Evolutionary conservation across 2,329 filamentous ascomycete genomes (phyloP).

Genomic region (Neoascochyta sp.): DNA sequence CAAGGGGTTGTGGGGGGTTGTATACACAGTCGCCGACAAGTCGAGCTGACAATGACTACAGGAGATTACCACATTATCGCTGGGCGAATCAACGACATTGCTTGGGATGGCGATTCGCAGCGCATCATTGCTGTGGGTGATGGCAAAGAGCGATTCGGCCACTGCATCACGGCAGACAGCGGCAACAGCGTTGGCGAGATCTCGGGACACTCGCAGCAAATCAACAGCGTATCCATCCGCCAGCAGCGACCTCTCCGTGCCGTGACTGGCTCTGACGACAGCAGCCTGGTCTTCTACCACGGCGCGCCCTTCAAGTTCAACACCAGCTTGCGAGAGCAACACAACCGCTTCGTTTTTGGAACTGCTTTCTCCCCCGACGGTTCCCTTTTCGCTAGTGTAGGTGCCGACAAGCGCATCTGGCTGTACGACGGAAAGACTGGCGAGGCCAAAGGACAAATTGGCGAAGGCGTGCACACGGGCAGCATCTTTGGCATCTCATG

Average conservation of each 20-base stretch:
- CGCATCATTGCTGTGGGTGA: slow-evolving; percentile 94
- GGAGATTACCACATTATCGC: slow-evolving; percentile 92
- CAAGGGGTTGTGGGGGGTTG: too few relatives aligned
- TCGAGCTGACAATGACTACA: slow-evolving; percentile 32
- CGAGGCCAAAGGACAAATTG: slow-evolving; percentile 72
- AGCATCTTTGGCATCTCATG: slow-evolving; percentile 92
- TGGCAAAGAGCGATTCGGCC: slow-evolving; percentile 87
- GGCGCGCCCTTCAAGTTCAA: slow-evolving; percentile 96
- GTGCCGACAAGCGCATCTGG: slow-evolving; percentile 88
- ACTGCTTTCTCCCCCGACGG: slow-evolving; percentile 90
- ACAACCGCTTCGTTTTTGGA: slow-evolving; percentile 85
- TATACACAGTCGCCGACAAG: slow-evolving; percentile 6
- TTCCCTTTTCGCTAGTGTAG: slow-evolving; percentile 74
- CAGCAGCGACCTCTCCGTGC: slow-evolving; percentile 87
- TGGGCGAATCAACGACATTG: slow-evolving; percentile 91
- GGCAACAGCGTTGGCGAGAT: slow-evolving; percentile 96
- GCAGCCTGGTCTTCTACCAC: slow-evolving; percentile 84
- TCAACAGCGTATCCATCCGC: slow-evolving; percentile 88
- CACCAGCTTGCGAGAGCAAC: slow-evolving; percentile 70
- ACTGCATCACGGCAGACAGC: slow-evolving; percentile 85
- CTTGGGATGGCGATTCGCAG: slow-evolving; percentile 96
- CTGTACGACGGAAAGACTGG: slow-evolving; percentile 96
- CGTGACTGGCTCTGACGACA: slow-evolving; percentile 87
- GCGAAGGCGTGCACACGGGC: slow-evolving; percentile 80
- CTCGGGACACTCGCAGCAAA: slow-evolving; percentile 80